Conservation (phyloP, 495 filamentous ascomycete species). For the Cercophora samala region DNA sequence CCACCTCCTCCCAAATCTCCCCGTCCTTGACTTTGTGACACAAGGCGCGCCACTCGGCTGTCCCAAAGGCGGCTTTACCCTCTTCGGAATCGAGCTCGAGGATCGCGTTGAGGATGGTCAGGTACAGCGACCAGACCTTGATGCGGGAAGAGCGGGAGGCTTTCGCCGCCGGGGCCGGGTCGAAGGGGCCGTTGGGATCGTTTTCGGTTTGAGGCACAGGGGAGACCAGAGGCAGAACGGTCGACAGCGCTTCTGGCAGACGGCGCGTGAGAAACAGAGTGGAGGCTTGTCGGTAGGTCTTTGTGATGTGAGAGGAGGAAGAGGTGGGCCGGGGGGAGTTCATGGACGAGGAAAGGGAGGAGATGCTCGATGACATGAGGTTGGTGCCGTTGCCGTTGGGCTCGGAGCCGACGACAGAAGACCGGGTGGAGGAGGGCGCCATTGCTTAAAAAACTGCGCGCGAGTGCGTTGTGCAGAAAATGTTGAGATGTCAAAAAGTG, state of each 20-base stretch:
- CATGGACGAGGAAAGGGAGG: conserved; percentile 43
- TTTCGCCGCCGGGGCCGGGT: conserved; percentile 64
- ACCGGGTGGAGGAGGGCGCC: conserved; percentile 36
- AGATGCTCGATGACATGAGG: conserved; percentile 46
- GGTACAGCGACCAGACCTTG: conserved; percentile 95
- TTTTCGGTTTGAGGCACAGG: conserved; percentile 40
- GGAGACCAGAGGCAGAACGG: conserved; percentile 70
- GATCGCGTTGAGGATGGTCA: conserved; percentile 86
- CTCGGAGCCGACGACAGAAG: conserved; percentile 14
- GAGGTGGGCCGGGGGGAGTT: conserved; percentile 54
- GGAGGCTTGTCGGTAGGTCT: conserved; percentile 84
- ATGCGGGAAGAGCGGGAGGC: conserved; percentile 75
- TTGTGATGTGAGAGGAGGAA: conserved; percentile 63
- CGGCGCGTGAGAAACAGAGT: conserved; percentile 90
- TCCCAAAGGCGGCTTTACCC: conserved; percentile 81
- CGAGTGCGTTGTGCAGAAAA: conserved; percentile 4
- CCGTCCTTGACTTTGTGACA: conserved; percentile 79
- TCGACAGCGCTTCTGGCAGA: conserved; percentile 80
- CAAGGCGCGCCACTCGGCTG: conserved; percentile 74
- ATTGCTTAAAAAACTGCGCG: conserved; percentile 22
- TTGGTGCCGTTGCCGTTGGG: conserved; percentile 21
- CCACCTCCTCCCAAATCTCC: conserved; percentile 87
- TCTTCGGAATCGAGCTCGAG: conserved; percentile 86
- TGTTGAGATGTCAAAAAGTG: not conserved
- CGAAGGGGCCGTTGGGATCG: conserved; percentile 33